Base-by-base conservation (phyloP, 2,329 filamentous ascomycete species). In the Scedosporium boydii region DNA sequence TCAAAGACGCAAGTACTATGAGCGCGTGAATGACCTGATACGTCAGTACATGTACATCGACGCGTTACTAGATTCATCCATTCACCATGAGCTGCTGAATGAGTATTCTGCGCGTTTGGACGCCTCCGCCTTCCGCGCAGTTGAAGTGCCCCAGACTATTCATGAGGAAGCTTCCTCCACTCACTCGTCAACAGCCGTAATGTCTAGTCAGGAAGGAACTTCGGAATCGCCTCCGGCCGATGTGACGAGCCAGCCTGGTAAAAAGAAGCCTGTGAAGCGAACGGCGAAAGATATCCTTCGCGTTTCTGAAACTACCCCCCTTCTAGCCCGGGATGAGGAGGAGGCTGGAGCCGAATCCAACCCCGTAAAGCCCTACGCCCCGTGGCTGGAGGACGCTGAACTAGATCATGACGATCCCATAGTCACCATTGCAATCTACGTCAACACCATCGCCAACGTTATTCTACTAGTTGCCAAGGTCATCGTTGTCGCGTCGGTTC, bases 1-100 rank as follows among this genome's bases (percentile, higher is more conserved):
- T 38, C 26, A 66, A 66, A 88, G 85, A 64, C 89, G 92, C 57
- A 71, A 87, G 70, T 97, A 96, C 76, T 96, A 98, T 71, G 88
- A 96, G 78, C 86, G 90, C 53, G 93, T 87, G 71, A 98, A 98
- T 75, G 87, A 87, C 67, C 80, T 97, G 53, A 86, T 98, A 64
- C 90, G 95, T 73, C 89, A 96, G 72, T 98, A 97, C 73, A 81
- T 96, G 66, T 97, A 96, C 73, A 96, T 97, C 68, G 93, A 97
- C 75, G 85, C 88, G 60, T 80, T 98, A 63, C 82, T 98, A 65
- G 92, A 96, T 75, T 96, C 91, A 7, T 93, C 91, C 34, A 84
- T 96, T n/a, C 93, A 93, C 1, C 93, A 96, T 70, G 88, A 93
- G 69, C 80, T 98, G 55, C 86, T 98, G 63, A 93, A 96, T 70